phyloP scores from a whole-genome alignment of 441 rosid genomes.

The Euphorbia celastroides region DNA sequence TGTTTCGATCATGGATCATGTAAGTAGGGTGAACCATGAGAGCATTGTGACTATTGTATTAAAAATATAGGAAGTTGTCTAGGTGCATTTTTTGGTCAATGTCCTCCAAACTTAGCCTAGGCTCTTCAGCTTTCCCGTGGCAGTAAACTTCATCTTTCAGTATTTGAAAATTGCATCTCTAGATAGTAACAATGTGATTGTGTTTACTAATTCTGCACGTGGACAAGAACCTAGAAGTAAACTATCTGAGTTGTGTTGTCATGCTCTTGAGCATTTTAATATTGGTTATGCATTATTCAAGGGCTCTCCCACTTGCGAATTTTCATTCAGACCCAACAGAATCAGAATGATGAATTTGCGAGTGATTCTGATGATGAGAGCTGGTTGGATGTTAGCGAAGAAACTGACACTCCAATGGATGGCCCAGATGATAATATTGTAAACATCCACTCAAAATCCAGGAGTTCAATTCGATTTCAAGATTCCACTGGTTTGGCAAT shows the following conservation, averaged over 20 bases:
- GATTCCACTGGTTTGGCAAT: too few species aligned
- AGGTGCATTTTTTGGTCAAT: slow-evolving; percentile 22
- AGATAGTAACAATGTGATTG: neutral
- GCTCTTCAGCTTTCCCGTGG: slow-evolving; percentile 66
- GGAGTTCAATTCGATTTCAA: too few species aligned
- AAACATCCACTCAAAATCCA: too few species aligned
- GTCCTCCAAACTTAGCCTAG: slow-evolving; percentile 54
- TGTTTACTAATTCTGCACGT: slow-evolving; percentile 38
- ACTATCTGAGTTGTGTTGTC: slow-evolving; percentile 59
- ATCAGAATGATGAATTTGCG: too few species aligned
- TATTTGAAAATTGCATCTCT: neutral
- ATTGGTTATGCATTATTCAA: slow-evolving; percentile 86
- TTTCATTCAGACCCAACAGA: slow-evolving; percentile 33
- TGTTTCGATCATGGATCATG: neutral
- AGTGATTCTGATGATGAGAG: slow-evolving; percentile 33
- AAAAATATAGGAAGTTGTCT: too few species aligned
- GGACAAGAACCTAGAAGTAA: slow-evolving; percentile 47
- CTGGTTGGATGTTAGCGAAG: slow-evolving; percentile 36
- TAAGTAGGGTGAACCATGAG: neutral
- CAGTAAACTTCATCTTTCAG: slow-evolving; percentile 41
- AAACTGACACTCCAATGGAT: slow-evolving; percentile 20
- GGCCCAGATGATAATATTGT: slow-evolving; percentile 19
- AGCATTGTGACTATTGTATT: neutral
- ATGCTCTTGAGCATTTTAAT: slow-evolving; percentile 65
- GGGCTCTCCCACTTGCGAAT: slow-evolving; percentile 56